These are phyloP conservation scores for Cardamine chenopodiifolia DNA, from an alignment of 345 rosid genomes.

Conservation along the genomic window DNA sequence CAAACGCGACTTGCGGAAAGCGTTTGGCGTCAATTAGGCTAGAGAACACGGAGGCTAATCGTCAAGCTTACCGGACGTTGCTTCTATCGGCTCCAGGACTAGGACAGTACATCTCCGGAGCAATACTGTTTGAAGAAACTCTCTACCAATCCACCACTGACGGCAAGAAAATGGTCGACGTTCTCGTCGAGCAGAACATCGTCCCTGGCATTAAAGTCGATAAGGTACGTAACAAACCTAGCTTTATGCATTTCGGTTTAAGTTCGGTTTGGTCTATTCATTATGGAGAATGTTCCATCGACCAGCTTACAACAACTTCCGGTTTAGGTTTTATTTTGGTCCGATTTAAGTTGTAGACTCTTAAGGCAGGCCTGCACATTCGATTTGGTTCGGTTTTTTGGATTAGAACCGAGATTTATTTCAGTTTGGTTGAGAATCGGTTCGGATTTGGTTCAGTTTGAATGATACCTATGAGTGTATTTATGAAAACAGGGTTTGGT, in stretches of 20 bases:
- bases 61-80: slow-evolving; percentile 92
- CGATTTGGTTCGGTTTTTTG: too few relatives aligned
- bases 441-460: background rate
- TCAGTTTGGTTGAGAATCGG: background rate
- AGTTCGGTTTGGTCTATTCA: background rate
- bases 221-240: slow-evolving; percentile 80
- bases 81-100: slow-evolving; percentile 78
- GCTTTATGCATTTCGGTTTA: slow-evolving; percentile 55
- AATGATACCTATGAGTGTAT: background rate
- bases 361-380: background rate
- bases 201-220: slow-evolving; percentile 98
- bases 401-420: background rate
- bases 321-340: background rate
- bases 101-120: slow-evolving; percentile 84
- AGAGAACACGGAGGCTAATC: slow-evolving; percentile 96
- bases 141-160: slow-evolving; percentile 87
- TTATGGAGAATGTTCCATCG: slow-evolving; percentile 31
- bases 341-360: background rate
- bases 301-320: slow-evolving; percentile 51
- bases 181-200: slow-evolving; percentile 79
- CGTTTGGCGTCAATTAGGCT: slow-evolving; percentile 86
- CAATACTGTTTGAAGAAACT: slow-evolving; percentile 95
- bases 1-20: slow-evolving; percentile 95
- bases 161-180: slow-evolving; percentile 89
- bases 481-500: slow-evolving; percentile 76